Evolutionary conservation across 306 rosid species (phyloP), one percentile per base, ranked within the genome.

Genomic region (Malus fusca): DNA sequence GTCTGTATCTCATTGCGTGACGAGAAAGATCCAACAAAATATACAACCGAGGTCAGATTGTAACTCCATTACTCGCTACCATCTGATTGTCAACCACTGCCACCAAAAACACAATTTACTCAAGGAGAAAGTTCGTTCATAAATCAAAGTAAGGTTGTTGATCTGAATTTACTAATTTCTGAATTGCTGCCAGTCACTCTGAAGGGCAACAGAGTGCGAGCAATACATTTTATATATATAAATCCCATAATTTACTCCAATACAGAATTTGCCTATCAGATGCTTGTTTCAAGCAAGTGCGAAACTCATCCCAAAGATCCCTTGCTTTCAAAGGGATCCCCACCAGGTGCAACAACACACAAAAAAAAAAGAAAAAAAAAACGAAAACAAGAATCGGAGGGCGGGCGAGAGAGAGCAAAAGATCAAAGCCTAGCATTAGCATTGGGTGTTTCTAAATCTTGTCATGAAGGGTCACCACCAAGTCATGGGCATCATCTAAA

Each of bases 381-480:
- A 51, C 10, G 4, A 66, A 18, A 18, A 8, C 8, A 18, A 13
- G 31, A 60, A 21, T 62, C 25, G 4, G 25, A 37, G 66, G 21
- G 6, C 8, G 3, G 55, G 21, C 21, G 44, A 2, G 12, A n/a
- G 62, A 51, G 15, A 5, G 14, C 14, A 15, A 67, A 73, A 67
- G 55, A 69, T 60, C 51, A 60, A 30, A 69, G 22, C 64, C 67
- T 2, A 51, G 28, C 21, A 26, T 51, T 52, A 51, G 1, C 42
- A 28, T 26, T 51, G 25, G 43, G 17, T 48, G 25, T 71, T 28
- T 71, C 44, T 51, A 69, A 43, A 77, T 62, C 80, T 77, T 77
- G 80, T 77, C 75, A 15, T 77, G 70, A 30, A 77, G 75, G 37
- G 22, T 44, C 59, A 77, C 80, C 75, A 77, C 80, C 75, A 77